Evolutionary conservation across 2,329 filamentous ascomycete genomes (phyloP).

Genomic region (Alternaria sp.): DNA sequence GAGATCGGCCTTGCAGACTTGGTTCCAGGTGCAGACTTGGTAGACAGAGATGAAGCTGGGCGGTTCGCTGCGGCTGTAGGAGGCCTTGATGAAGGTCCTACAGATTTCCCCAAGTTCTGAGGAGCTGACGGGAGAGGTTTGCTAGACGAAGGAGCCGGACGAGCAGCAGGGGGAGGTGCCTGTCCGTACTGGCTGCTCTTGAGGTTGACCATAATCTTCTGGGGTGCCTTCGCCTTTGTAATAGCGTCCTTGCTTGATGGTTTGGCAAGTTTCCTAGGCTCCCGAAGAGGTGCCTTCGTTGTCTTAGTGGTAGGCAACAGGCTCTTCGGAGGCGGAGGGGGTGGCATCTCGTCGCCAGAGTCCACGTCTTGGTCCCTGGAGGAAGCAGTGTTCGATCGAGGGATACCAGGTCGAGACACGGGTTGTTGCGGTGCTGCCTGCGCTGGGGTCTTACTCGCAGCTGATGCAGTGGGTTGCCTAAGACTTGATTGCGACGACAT

Average conservation of each 20-base stretch:
- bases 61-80: slow-evolving; percentile 40
- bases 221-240: slow-evolving; percentile 68
- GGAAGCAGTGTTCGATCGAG: slow-evolving; percentile 39
- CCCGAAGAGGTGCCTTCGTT: slow-evolving; percentile 39
- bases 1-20: slow-evolving; percentile 29
- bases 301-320: slow-evolving; percentile 57
- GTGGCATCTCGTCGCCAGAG: slow-evolving; percentile 63
- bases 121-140: slow-evolving; percentile 34
- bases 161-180: slow-evolving; percentile 61
- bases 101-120: slow-evolving; percentile 28
- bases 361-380: slow-evolving; percentile 44
- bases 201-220: slow-evolving; percentile 68
- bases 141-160: slow-evolving; percentile 51
- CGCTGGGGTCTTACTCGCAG: slow-evolving; percentile 58
- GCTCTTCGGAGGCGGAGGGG: slow-evolving; percentile 64
- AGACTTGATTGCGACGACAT: slow-evolving; percentile 45
- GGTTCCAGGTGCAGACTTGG: slow-evolving; percentile 25
- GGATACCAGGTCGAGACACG: slow-evolving; percentile 32
- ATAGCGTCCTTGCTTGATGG: slow-evolving; percentile 64
- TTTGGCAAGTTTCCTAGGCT: slow-evolving; percentile 61
- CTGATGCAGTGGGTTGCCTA: slow-evolving; percentile 23
- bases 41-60: slow-evolving; percentile 39
- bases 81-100: slow-evolving; percentile 63
- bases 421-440: slow-evolving; percentile 35
- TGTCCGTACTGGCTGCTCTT: slow-evolving; percentile 58